Evolutionary conservation across 2,329 filamentous ascomycete genomes (phyloP), one percentile per base, ranked within the genome.

Genomic region (Ceratocystis ficicola): DNA sequence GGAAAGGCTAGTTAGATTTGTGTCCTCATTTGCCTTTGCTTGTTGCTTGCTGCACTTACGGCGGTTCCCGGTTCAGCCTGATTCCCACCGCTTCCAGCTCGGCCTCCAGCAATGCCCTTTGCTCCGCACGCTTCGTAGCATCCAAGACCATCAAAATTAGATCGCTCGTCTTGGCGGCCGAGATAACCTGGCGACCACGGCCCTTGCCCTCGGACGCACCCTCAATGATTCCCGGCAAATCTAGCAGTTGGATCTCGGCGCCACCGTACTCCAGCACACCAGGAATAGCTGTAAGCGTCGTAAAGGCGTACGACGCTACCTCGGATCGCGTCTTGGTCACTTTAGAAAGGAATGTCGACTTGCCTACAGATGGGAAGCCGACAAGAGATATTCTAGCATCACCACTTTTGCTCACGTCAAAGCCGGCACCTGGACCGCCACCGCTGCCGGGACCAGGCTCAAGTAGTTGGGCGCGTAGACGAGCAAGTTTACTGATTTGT

Each of bases 301-400:
- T 99, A 83, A 99, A 99, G 66, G 93, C 86, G 74, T 99, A 99
- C 0, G 94, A 89, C 0, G 94, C 94, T 32, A 96, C 91, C 75
- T 96, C 93, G 63, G 91, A 96, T 73, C 90, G 91, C 48, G 95
- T 99, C 78, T 96, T 97, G 62, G 94, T 99, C 74, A 99, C 95
- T 74, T 97, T 96, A 62, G 92, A 96, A n/a, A 99, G 76, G 74
- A 99, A 97, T 0, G 94, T 99, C 1, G 94, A 99, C 79, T 99
- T 99, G 75, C 94, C 94, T 63, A 99, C 94, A 0, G 95, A 99
- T 0, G 95, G 94, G 72, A 99, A 99, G n/a, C 94, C 94, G 65
- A 99, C 95, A 1, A 99, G 84, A 1, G 95, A 91, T 77, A 99
- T 97, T 72, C 94, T 86, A 15, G 94, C 94, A 79, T 99, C 94